Conservation (phyloP, 495 filamentous ascomycete genomes). For the Penicillium subrubescens region DNA sequence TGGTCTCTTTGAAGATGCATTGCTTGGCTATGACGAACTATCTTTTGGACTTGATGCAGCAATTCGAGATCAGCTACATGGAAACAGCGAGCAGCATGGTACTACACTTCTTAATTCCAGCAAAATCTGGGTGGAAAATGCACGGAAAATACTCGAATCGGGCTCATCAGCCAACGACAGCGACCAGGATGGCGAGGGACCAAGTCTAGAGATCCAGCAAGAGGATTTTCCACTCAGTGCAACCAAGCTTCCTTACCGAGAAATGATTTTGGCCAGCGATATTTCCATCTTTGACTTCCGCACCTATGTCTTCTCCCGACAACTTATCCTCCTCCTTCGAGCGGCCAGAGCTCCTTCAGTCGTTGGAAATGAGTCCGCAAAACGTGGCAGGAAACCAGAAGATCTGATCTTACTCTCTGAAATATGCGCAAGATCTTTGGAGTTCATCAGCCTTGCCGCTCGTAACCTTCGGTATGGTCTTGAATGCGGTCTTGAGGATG, state of each 20-base stretch:
- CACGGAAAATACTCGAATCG: conserved; percentile 48
- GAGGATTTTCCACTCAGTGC: conserved; percentile 64
- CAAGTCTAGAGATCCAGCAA: conserved; percentile 35
- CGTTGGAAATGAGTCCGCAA: conserved; percentile 21
- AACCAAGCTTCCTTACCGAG: conserved; percentile 80
- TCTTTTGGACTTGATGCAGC: conserved; percentile 80
- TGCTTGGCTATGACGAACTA: conserved; percentile 91
- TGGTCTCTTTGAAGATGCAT: conserved; percentile 90
- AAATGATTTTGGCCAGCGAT: conserved; percentile 90
- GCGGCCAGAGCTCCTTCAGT: conserved; percentile 66
- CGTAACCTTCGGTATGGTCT: conserved; percentile 79
- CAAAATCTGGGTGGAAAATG: conserved; percentile 65
- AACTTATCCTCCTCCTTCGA: conserved; percentile 80
- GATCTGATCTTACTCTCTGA: conserved; percentile 77
- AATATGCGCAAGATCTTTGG: conserved; percentile 73
- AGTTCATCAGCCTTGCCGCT: conserved; percentile 78
- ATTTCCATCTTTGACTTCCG: conserved; percentile 98
- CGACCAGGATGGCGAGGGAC: conserved; percentile 19
- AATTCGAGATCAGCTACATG: conserved; percentile 68
- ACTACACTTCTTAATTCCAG: conserved; percentile 68
- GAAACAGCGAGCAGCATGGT: conserved; percentile 59
- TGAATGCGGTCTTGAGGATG: conserved; percentile 37
- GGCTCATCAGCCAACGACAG: conserved; percentile 10
- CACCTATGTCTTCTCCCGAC: conserved; percentile 90
- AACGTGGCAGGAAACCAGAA: conserved; percentile 59